Conservation (phyloP, 2,329 filamentous ascomycete species). For the Fusarium sp. region DNA sequence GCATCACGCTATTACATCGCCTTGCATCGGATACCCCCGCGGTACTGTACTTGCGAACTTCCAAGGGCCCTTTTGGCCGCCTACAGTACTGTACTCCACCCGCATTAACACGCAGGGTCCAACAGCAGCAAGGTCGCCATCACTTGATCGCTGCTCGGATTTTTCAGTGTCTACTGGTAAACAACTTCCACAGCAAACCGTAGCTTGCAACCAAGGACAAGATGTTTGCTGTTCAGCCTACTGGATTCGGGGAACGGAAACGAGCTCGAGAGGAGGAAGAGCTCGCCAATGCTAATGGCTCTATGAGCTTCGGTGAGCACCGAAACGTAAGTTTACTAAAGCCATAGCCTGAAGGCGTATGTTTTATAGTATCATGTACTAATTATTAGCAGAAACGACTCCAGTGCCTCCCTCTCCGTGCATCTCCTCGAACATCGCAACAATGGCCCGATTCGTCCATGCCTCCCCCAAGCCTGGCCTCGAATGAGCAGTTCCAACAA, state of each 20-base stretch:
- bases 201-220: slow-evolving; percentile 25
- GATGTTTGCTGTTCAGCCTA: slow-evolving; percentile 57
- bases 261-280: slow-evolving; percentile 64
- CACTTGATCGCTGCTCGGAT: slow-evolving; percentile 25
- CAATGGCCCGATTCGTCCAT: slow-evolving; percentile 54
- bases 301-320: slow-evolving; percentile 65
- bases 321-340: slow-evolving; percentile 61
- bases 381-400: slow-evolving; percentile 65
- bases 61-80: slow-evolving; percentile 33
- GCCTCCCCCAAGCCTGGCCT: slow-evolving; percentile 59
- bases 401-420: slow-evolving; percentile 67
- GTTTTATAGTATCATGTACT: slow-evolving; percentile 24
- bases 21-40: slow-evolving; percentile 39
- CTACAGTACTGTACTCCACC: slow-evolving; percentile 42
- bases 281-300: slow-evolving; percentile 53
- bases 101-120: slow-evolving; percentile 47
- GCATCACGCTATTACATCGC: slow-evolving; percentile 30
- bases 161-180: slow-evolving; percentile 19
- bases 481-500: slow-evolving; percentile 56
- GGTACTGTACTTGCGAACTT: slow-evolving; percentile 23
- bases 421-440: slow-evolving; percentile 57
- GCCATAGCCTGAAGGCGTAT: neutral
- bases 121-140: slow-evolving; percentile 36
- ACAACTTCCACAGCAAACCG: slow-evolving; percentile 16
- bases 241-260: slow-evolving; percentile 60